Evolutionary conservation across 2,329 filamentous ascomycete species (phyloP).

Genomic region (Penicillium griseofulvum): DNA sequence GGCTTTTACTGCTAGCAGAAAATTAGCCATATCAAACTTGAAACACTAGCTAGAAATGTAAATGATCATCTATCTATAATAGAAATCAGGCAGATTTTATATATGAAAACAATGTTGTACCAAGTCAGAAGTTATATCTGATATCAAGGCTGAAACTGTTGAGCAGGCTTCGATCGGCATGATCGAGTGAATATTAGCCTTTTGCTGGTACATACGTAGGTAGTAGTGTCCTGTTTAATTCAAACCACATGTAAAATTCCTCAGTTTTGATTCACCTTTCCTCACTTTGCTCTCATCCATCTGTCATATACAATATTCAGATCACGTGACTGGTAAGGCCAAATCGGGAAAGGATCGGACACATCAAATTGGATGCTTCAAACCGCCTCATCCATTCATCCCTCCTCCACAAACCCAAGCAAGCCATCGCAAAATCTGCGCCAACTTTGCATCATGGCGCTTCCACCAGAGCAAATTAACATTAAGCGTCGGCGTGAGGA

Average conservation of each 20-base stretch:
- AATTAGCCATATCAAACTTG: background rate
- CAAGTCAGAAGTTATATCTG: background rate
- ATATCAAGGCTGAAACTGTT: background rate
- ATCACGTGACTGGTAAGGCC: background rate
- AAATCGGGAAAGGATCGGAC: background rate
- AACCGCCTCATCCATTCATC: slow-evolving; percentile 4
- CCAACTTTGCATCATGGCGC: slow-evolving; percentile 35
- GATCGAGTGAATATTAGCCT: no score
- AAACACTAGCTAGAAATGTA: background rate
- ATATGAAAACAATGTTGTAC: background rate
- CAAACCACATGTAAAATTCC: background rate
- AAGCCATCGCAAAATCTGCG: background rate
- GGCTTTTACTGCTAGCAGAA: slow-evolving; percentile 4
- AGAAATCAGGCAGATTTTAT: background rate
- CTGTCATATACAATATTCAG: background rate
- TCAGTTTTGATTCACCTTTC: background rate
- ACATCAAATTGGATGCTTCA: slow-evolving; percentile 8
- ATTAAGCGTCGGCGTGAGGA: slow-evolving; percentile 59
- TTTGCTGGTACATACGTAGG: no score
- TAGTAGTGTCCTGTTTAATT: background rate
- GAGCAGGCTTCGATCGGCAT: no score
- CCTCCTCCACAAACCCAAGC: slow-evolving; percentile 5
- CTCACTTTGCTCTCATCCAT: background rate
- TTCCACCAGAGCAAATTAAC: slow-evolving; percentile 51
- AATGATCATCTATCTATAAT: background rate